A percentile compares a stretch with the other conserved stretches of the same genome.
Conservation (phyloP, 2,329 filamentous ascomycete species). For the Westerdykella sp. region DNA sequence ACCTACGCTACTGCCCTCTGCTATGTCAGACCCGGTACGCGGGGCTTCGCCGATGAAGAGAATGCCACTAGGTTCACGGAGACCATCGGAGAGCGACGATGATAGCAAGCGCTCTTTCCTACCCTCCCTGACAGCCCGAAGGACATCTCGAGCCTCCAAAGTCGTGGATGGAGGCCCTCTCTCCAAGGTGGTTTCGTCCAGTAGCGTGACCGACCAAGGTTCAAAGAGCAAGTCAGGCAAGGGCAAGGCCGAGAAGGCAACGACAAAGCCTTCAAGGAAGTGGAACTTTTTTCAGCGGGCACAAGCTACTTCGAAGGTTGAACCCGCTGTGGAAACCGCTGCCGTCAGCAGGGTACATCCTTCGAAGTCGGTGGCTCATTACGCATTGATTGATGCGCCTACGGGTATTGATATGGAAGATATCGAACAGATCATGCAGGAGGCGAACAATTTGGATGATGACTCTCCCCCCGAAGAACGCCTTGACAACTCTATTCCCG, state of each 20-base stretch:
- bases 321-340: constrained; percentile 33
- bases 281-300: constrained; percentile 57
- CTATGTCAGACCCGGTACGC: constrained; percentile 33
- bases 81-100: constrained; percentile 35
- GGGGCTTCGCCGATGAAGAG: constrained; percentile 28
- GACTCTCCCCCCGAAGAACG: constrained; percentile 7
- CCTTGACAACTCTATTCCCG: constrained; percentile 15
- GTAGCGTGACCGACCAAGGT: constrained; percentile 12
- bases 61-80: constrained; percentile 17
- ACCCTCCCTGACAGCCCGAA: constrained; percentile 22
- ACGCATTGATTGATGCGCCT: constrained; percentile 50
- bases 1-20: constrained; percentile 32
- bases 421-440: constrained; percentile 44
- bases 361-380: constrained; percentile 50
- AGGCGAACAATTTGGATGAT: constrained; percentile 32
- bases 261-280: constrained; percentile 38
- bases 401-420: constrained; percentile 41
- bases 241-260: constrained; percentile 21
- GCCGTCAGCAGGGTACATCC: constrained; percentile 20
- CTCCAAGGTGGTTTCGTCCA: constrained; percentile 9
- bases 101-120: constrained; percentile 31
- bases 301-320: constrained; percentile 37
- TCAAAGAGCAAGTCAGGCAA: constrained; percentile 20
- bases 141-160: constrained; percentile 25
- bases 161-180: constrained; percentile 14